These are phyloP conservation scores for Boletellus sp. DNA, from an alignment of 768 basidiomycete species.

Conservation along the genomic window DNA sequence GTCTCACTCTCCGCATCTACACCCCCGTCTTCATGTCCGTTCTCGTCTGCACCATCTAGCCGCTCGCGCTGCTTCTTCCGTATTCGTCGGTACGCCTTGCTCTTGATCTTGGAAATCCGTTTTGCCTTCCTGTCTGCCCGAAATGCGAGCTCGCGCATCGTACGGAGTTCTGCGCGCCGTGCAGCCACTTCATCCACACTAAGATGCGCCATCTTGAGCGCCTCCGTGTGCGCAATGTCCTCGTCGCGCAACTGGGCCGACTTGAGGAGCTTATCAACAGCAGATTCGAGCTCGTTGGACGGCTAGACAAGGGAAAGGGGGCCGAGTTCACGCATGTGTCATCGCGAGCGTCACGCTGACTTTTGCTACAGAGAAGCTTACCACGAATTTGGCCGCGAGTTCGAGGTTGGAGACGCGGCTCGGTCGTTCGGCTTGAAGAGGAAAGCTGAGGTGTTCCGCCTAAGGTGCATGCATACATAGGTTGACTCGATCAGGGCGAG, in stretches of 20 bases:
- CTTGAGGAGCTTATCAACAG: slow-evolving; percentile 77
- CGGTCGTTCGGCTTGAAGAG: slow-evolving; percentile 61
- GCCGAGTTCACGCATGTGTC: background rate
- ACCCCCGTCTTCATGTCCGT: slow-evolving; percentile 11
- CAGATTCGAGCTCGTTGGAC: slow-evolving; percentile 77
- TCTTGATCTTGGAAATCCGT: slow-evolving; percentile 92
- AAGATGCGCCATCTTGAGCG: slow-evolving; percentile 79
- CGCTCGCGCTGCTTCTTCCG: slow-evolving; percentile 75
- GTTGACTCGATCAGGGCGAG: background rate
- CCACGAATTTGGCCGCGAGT: slow-evolving; percentile 82
- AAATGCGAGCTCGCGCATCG: slow-evolving; percentile 91
- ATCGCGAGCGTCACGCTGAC: background rate
- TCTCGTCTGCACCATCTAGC: slow-evolving; percentile 45
- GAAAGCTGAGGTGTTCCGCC: slow-evolving; percentile 88
- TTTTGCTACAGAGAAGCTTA: slow-evolving; percentile 24
- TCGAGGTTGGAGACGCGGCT: slow-evolving; percentile 66
- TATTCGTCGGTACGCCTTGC: slow-evolving; percentile 85
- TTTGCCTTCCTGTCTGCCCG: slow-evolving; percentile 89
- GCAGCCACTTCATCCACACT: slow-evolving; percentile 82
- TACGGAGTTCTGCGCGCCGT: slow-evolving; percentile 76
- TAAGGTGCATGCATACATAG: slow-evolving; percentile 29
- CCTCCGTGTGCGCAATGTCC: slow-evolving; percentile 74
- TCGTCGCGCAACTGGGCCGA: slow-evolving; percentile 80
- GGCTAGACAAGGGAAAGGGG: slow-evolving; percentile 49
- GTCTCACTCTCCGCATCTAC: slow-evolving; percentile 42